Evolutionary conservation across 2,329 filamentous ascomycete genomes (phyloP), one percentile per base, ranked within the genome.

Genomic region (Colletotrichum salicis): DNA sequence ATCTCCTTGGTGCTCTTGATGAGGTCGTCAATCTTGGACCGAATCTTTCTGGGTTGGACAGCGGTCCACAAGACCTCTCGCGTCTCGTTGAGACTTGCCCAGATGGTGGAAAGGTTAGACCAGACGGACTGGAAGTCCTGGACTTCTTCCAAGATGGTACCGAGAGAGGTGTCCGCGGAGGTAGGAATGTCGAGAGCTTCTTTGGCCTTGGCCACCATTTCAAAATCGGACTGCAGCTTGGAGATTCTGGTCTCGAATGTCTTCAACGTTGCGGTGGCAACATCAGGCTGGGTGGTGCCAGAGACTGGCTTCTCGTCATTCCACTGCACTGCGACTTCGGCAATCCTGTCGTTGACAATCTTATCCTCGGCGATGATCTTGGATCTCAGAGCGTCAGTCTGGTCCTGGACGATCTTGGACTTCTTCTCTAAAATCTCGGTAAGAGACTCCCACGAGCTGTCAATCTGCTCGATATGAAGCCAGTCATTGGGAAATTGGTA

Each of bases 1-100:
- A 99, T 98, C 74, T 98, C 96, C 84, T 97, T 98, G 45, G 95
- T 98, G 89, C 97, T 97, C 86, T 97, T 97, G 81, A 98, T 94
- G 64, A 98, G 88, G 59, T 93, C 92, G 78, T 99, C 96, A 62
- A 99, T 92, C 73, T 94, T 93, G 76, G 93, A 90, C 48, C 96
- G 91, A 70, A 99, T 91, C 84, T 98, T 99, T 74, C 96, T 90
- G 10, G 97, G 96, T 79, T 98, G 95, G 1, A 99, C 93, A 78
- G 94, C 97, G 68, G 93, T 97, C 97, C 97, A 99, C 1, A 97
- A 88, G 64, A 91, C 93, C 77, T 99, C 97, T 35, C 94, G 91
- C 19, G 98, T 92, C 78, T 98, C 96, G 78, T 98, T 96, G 71
- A 99, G 86, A 79, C 94, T 97, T 80, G 94, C 93, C 96, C 96